Conservation (phyloP, 495 filamentous ascomycete species). For the Platismatia glauca region DNA sequence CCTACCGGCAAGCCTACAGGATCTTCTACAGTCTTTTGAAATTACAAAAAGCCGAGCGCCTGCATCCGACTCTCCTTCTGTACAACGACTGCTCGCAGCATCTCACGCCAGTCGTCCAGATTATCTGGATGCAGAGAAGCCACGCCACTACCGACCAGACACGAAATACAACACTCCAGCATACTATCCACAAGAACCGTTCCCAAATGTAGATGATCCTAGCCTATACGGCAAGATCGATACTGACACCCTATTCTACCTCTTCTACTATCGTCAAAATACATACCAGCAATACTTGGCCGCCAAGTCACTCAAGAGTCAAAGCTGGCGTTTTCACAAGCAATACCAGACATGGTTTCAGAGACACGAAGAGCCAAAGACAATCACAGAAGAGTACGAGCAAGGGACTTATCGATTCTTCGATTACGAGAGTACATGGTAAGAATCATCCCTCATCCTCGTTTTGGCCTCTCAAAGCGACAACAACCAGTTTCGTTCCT, state of each 20-base stretch:
- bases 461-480: slow-evolving; percentile 2
- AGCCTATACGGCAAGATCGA: slow-evolving; percentile 79
- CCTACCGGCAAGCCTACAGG: slow-evolving; percentile 80
- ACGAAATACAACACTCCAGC: slow-evolving; percentile 67
- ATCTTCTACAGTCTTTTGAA: slow-evolving; percentile 85
- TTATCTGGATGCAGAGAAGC: slow-evolving; percentile 67
- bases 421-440: slow-evolving; percentile 99
- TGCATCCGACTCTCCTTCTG: slow-evolving; percentile 49
- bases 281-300: slow-evolving; percentile 96
- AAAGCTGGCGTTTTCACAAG: slow-evolving; percentile 98
- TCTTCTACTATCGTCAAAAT: slow-evolving; percentile 96
- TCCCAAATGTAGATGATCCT: slow-evolving; percentile 84
- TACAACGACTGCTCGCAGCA: slow-evolving; percentile 59
- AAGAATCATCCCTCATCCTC: slow-evolving; percentile 17
- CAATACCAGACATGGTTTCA: slow-evolving; percentile 99
- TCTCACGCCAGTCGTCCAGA: slow-evolving; percentile 67
- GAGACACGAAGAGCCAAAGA: slow-evolving; percentile 94
- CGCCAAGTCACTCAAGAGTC: slow-evolving; percentile 86
- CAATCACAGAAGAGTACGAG: slow-evolving; percentile 95
- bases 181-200: slow-evolving; percentile 86
- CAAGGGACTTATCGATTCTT: slow-evolving; percentile 99
- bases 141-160: slow-evolving; percentile 74
- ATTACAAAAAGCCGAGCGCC: slow-evolving; percentile 59
- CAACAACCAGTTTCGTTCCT: slow-evolving; percentile 9
- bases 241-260: slow-evolving; percentile 94